phyloP scores from a whole-genome alignment of 202 grass and related monocot genomes.

The Setaria italica region DNA sequence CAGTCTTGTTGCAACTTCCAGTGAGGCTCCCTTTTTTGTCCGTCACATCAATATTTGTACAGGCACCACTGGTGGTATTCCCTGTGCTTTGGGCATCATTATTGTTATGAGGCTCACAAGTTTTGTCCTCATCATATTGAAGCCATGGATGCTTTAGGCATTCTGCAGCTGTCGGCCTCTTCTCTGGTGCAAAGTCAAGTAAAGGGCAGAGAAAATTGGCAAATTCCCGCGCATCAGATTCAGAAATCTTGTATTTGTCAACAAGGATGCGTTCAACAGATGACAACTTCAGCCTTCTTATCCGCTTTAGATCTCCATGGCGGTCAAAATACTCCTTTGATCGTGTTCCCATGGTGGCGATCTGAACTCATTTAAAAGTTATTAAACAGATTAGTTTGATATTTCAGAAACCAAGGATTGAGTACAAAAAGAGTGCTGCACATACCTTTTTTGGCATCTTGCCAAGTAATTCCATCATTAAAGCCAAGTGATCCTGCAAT shows the following conservation, averaged over 20 bases:
- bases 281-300: constrained; percentile 78
- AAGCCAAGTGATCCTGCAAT: constrained; percentile 95
- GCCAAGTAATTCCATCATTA: constrained; percentile 97
- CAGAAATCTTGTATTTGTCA: constrained; percentile 79
- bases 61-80: neutral
- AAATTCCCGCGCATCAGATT: constrained; percentile 73
- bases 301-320: constrained; percentile 91
- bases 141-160: constrained; percentile 93
- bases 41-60: constrained; percentile 37
- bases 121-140: constrained; percentile 48
- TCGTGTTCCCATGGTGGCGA: constrained; percentile 73
- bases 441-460: constrained; percentile 92
- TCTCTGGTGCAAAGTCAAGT: constrained; percentile 86
- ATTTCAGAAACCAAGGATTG: constrained; percentile 33
- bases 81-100: constrained; percentile 19
- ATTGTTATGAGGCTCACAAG: neutral
- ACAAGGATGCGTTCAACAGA: constrained; percentile 74
- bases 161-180: constrained; percentile 83
- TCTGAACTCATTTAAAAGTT: constrained; percentile 54
- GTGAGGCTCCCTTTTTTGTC: constrained; percentile 25
- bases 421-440: constrained; percentile 22
- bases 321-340: constrained; percentile 98
- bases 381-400: constrained; percentile 35
- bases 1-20: constrained; percentile 37
- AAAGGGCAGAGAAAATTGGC: constrained; percentile 75